Percentiles rank a stretch among this genome's conserved stretches.
phyloP scores from a whole-genome alignment of 768 basidiomycete species.

The Cubamyces lactineus region DNA sequence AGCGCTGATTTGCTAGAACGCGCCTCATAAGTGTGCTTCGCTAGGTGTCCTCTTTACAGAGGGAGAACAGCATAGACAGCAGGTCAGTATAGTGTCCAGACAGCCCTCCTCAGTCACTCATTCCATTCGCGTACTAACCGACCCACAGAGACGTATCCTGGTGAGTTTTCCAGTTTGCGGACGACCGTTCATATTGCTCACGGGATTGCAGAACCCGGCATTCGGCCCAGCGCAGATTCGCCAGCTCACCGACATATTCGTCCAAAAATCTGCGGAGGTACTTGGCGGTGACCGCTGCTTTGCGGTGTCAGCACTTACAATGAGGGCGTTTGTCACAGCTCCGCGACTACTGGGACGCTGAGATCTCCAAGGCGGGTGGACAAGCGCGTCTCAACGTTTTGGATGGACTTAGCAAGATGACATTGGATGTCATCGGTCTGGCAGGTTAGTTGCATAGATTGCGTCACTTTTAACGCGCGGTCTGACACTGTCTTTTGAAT shows the following conservation, averaged over 20 bases:
- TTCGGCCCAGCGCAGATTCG: conserved; percentile 64
- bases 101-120: too few species aligned
- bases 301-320: not conserved
- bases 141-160: conserved; percentile 32
- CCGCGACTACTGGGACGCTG: conserved; percentile 25
- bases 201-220: conserved; percentile 56
- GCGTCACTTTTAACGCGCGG: too few species aligned
- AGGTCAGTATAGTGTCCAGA: conserved; percentile 27
- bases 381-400: conserved; percentile 35
- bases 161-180: conserved; percentile 17
- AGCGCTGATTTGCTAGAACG: not conserved
- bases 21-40: too few species aligned
- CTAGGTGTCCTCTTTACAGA: conserved; percentile 54
- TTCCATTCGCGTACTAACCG: too few species aligned
- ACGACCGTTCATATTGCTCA: not conserved
- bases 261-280: conserved; percentile 57
- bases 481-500: not conserved
- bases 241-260: conserved; percentile 57
- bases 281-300: not conserved
- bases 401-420: conserved; percentile 39
- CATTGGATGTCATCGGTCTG: conserved; percentile 47
- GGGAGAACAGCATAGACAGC: conserved; percentile 43
- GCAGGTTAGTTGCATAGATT: conserved; percentile 33
- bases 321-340: conserved; percentile 15
- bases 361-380: conserved; percentile 37